Percentiles rank a stretch among this genome's conserved stretches.
phyloP scores from a whole-genome alignment of 2,329 filamentous ascomycete species.

The Neofusicoccum kwambonambiense region DNA sequence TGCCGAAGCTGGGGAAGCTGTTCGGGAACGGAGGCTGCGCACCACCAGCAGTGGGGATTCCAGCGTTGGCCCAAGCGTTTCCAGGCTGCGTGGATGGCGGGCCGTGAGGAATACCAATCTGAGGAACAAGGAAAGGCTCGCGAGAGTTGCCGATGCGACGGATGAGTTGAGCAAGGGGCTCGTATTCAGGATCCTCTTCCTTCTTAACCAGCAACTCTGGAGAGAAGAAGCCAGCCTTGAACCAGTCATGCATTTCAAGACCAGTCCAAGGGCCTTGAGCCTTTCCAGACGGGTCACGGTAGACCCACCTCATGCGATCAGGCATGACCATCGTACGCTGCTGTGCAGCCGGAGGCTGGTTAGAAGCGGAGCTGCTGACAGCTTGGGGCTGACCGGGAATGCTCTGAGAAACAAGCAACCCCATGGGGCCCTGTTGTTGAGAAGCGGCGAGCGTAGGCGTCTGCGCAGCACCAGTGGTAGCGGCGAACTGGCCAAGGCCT shows the following conservation, averaged over 20 bases:
- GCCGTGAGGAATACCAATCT: constrained; percentile 92
- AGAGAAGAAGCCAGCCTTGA: constrained; percentile 97
- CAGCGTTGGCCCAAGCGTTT: constrained; percentile 43
- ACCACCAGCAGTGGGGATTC: constrained; percentile 35
- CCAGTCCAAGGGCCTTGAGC: constrained; percentile 94
- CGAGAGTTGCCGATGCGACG: constrained; percentile 94
- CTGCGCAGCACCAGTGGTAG: constrained; percentile 24
- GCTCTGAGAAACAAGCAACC: constrained; percentile 32
- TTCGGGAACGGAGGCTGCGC: constrained; percentile 81
- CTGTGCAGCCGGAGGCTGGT: constrained; percentile 66
- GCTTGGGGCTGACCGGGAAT: constrained; percentile 33
- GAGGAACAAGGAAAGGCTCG: constrained; percentile 94
- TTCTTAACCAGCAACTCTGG: constrained; percentile 94
- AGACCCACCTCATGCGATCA: constrained; percentile 97
- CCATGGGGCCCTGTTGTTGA: constrained; percentile 29
- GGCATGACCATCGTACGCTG: constrained; percentile 97
- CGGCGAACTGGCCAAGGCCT: constrained; percentile 26
- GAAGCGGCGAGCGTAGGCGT: constrained; percentile 29
- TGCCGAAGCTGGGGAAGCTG: constrained; percentile 93
- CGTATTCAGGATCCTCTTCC: constrained; percentile 88
- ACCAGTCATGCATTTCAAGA: constrained; percentile 99
- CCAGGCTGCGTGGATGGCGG: constrained; percentile 57
- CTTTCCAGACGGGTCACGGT: constrained; percentile 88
- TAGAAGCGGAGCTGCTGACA: constrained; percentile 54
- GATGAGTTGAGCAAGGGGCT: constrained; percentile 91